Conservation (phyloP, 225 moss, liverwort and hornwort genomes). For the Polytrichum commune region DNA sequence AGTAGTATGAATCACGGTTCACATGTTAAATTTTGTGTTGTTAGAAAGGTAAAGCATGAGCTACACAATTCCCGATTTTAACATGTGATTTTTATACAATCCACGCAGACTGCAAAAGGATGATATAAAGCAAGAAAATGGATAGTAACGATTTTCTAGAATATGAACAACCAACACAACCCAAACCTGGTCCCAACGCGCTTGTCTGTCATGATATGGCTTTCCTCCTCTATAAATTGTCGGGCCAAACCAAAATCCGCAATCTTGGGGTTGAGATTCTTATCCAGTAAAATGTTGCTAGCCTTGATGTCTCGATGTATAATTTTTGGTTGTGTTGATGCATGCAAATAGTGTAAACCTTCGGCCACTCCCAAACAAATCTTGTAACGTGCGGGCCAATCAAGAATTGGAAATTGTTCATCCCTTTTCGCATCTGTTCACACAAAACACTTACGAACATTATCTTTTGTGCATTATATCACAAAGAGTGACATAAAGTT, state of each 20-base stretch:
- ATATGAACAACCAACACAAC: too few relatives aligned
- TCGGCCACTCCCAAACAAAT: slow-evolving; percentile 36
- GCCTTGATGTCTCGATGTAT: slow-evolving; percentile 55
- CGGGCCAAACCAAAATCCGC: slow-evolving; percentile 50
- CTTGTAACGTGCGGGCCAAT: slow-evolving; percentile 22
- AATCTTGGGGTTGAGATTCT: slow-evolving; percentile 33
- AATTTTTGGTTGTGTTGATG: slow-evolving; percentile 39
- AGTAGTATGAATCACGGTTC: too few relatives aligned
- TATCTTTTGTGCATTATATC: background rate
- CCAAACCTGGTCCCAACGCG: slow-evolving; percentile 15
- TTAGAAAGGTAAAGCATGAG: too few relatives aligned
- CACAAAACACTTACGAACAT: background rate
- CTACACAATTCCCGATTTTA: too few relatives aligned
- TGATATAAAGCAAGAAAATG: too few relatives aligned
- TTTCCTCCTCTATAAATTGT: slow-evolving; percentile 19
- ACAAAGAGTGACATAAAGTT: background rate
- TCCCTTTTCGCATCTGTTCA: background rate
- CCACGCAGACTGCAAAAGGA: too few relatives aligned
- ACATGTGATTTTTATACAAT: too few relatives aligned
- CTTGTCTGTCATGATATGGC: slow-evolving; percentile 19
- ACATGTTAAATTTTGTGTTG: too few relatives aligned
- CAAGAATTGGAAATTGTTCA: slow-evolving; percentile 6
- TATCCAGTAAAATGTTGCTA: slow-evolving; percentile 41
- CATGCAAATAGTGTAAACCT: slow-evolving; percentile 41
- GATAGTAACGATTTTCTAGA: too few relatives aligned